Evolutionary conservation across 345 rosid genomes (phyloP).

Genomic region (Zanthoxylum bungeanum): DNA sequence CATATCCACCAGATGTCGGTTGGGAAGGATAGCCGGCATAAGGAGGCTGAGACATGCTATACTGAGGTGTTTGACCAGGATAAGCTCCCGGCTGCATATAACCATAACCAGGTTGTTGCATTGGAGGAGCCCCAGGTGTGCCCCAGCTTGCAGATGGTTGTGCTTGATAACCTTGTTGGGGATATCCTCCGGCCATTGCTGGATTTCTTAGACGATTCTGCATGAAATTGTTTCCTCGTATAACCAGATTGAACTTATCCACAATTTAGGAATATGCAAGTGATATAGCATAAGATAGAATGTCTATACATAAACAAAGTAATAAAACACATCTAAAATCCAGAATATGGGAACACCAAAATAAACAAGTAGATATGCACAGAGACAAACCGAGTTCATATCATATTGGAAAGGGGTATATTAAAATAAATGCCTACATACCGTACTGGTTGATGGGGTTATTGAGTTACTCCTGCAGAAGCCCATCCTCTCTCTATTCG

Average conservation of each 20-base stretch:
- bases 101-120: conserved; percentile 86
- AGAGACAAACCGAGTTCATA: conserved; percentile 53
- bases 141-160: conserved; percentile 86
- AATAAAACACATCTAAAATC: conserved; percentile 24
- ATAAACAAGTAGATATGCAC: conserved; percentile 37
- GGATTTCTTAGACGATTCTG: conserved; percentile 90
- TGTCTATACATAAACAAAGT: conserved; percentile 12
- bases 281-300: conserved; percentile 13
- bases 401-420: conserved; percentile 53
- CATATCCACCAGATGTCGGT: conserved; percentile 68
- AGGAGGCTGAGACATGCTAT: conserved; percentile 65
- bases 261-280: conserved; percentile 15
- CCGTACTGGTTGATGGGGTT: conserved; percentile 89
- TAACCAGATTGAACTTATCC: conserved; percentile 28
- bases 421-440: conserved; percentile 86
- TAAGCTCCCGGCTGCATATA: conserved; percentile 88
- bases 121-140: conserved; percentile 59
- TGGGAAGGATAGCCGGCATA: conserved; percentile 83
- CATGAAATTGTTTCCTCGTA: conserved; percentile 34
- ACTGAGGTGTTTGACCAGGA: conserved; percentile 70
- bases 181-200: conserved; percentile 82
- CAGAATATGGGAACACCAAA: conserved; percentile 31
- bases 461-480: conserved; percentile 97
- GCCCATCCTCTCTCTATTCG: conserved; percentile 96
- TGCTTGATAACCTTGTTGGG: conserved; percentile 86